Conservation (phyloP, 805 yeast genomes). For the Barnettozyma californica region DNA sequence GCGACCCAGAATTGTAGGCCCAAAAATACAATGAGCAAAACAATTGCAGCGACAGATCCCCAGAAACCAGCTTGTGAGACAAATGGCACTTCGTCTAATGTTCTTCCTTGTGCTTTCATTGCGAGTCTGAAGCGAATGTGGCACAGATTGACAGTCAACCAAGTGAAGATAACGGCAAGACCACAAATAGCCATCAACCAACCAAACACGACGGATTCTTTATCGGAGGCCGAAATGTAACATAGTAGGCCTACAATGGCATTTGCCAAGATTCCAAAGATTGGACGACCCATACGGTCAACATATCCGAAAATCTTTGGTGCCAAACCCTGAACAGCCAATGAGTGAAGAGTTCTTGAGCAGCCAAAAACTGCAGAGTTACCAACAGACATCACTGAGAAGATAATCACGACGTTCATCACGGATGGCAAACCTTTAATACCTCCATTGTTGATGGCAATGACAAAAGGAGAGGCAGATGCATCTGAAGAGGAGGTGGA, state of each 20-base stretch:
- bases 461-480: conserved; percentile 44
- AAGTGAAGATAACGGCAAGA: conserved; percentile 42
- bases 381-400: conserved; percentile 41
- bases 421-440: conserved; percentile 33
- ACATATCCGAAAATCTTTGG: conserved; percentile 38
- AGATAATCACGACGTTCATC: conserved; percentile 36
- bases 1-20: conserved; percentile 46
- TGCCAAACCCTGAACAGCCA: conserved; percentile 41
- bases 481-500: conserved; percentile 27
- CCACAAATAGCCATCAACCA: conserved; percentile 49
- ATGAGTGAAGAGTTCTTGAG: conserved; percentile 45
- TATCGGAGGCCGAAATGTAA: conserved; percentile 39
- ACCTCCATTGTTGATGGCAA: conserved; percentile 36
- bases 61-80: conserved; percentile 37
- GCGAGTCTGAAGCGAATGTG: conserved; percentile 44
- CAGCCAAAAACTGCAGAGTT: conserved; percentile 55
- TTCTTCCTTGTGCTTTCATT: conserved; percentile 36
- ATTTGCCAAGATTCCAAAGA: conserved; percentile 38
- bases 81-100: conserved; percentile 36
- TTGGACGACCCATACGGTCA: conserved; percentile 47
- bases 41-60: conserved; percentile 38
- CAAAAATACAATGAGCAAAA: conserved; percentile 33
- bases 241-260: conserved; percentile 38
- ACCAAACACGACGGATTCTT: conserved; percentile 35
- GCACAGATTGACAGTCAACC: conserved; percentile 42